Conservation (phyloP, 1,284 basidiomycete species). For the Leccinum huronense region DNA sequence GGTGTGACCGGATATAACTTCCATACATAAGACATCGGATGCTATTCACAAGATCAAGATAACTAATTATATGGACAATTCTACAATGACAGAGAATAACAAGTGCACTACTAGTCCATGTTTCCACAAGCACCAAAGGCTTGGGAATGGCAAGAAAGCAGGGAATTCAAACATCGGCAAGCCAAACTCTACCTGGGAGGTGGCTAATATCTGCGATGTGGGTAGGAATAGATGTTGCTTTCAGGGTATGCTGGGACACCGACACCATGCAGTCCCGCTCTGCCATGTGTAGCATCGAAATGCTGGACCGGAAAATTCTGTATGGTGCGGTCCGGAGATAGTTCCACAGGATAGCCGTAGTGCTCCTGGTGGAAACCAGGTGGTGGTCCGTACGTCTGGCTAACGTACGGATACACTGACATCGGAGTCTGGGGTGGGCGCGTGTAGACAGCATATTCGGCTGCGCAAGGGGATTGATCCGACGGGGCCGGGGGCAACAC, state of each 20-base stretch:
- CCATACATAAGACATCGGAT: background rate
- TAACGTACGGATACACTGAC: slow-evolving; percentile 9
- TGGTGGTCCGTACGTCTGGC: slow-evolving; percentile 13
- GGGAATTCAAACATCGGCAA: slow-evolving; percentile 6
- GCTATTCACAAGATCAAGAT: slow-evolving; percentile 17
- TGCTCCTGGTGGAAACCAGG: slow-evolving; percentile 12
- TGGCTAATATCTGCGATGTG: slow-evolving; percentile 13
- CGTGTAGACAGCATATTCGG: slow-evolving; percentile 13
- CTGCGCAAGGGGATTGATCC: slow-evolving; percentile 25
- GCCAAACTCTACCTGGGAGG: slow-evolving; percentile 1
- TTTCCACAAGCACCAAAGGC: slow-evolving; percentile 17
- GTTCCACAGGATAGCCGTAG: slow-evolving; percentile 18
- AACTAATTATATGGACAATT: slow-evolving; percentile 7
- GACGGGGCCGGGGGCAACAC: slow-evolving; percentile 19
- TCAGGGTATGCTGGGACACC: slow-evolving; percentile 16
- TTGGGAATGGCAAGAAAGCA: slow-evolving; percentile 7
- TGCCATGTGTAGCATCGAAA: slow-evolving; percentile 13
- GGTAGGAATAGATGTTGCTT: slow-evolving; percentile 16
- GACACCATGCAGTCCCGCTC: slow-evolving; percentile 17
- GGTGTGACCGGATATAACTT: slow-evolving; percentile 1
- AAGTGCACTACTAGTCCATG: slow-evolving; percentile 14
- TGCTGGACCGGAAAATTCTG: slow-evolving; percentile 18
- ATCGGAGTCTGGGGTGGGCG: slow-evolving; percentile 7
- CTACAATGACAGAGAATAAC: background rate
- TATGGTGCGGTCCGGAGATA: slow-evolving; percentile 16